Evolutionary conservation across 2,329 filamentous ascomycete genomes (phyloP).

Genomic region (Fusarium verticillioides): DNA sequence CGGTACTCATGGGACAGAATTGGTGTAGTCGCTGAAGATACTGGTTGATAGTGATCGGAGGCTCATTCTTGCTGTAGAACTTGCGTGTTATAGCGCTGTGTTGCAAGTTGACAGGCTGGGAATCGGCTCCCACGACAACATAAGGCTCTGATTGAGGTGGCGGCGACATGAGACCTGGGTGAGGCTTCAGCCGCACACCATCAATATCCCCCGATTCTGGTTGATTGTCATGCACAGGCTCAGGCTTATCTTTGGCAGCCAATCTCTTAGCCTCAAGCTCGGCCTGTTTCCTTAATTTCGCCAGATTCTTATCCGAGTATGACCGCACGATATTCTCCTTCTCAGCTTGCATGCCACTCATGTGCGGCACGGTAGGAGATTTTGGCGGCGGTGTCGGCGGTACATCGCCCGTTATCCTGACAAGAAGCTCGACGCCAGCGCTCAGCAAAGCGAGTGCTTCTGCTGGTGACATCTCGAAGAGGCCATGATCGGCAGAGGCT

Average conservation of each 20-base stretch:
- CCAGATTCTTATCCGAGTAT: constrained; percentile 66
- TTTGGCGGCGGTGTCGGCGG: constrained; percentile 81
- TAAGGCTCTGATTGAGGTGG: constrained; percentile 59
- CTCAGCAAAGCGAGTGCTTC: constrained; percentile 85
- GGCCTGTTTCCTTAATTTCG: constrained; percentile 56
- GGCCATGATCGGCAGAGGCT: constrained; percentile 64
- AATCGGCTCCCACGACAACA: constrained; percentile 73
- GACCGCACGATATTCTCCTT: constrained; percentile 69
- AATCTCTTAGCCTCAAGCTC: constrained; percentile 46
- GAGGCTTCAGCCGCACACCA: constrained; percentile 63
- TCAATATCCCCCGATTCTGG: constrained; percentile 56
- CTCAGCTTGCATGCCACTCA: constrained; percentile 71
- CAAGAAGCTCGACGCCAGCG: constrained; percentile 75
- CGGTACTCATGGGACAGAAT: constrained; percentile 93
- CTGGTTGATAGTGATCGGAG: constrained; percentile 83
- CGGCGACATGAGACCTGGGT: constrained; percentile 44
- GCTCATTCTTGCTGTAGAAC: constrained; percentile 90
- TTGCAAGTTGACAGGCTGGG: constrained; percentile 79
- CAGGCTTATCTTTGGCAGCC: constrained; percentile 28
- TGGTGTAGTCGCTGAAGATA: constrained; percentile 89
- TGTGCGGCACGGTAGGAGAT: constrained; percentile 71
- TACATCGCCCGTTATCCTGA: constrained; percentile 79
- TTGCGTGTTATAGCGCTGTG: constrained; percentile 88
- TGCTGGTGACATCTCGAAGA: constrained; percentile 77
- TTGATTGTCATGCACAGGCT: not conserved